Evolutionary conservation across 2,329 filamentous ascomycete species (phyloP).

Genomic region (Pseudocercospora ulei): DNA sequence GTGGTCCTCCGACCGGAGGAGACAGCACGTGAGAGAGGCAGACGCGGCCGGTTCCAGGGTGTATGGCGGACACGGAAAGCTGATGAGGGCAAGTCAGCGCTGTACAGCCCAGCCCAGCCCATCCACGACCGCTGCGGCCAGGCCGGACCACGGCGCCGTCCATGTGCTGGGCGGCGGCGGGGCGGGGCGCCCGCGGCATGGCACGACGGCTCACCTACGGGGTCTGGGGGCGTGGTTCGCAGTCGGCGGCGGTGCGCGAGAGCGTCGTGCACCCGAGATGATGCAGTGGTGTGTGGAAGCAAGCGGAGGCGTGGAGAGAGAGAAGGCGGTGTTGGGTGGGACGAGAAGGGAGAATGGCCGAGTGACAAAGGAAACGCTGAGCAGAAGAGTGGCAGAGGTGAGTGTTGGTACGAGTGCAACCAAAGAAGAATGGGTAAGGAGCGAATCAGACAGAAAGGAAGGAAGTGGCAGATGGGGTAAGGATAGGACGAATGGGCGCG

Average conservation of each 20-base stretch:
- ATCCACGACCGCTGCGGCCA: slow-evolving; percentile 22
- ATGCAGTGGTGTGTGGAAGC: slow-evolving; percentile 1
- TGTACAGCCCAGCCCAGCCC: slow-evolving; percentile 8
- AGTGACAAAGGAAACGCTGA: slow-evolving; percentile 12
- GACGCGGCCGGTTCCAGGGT: slow-evolving; percentile 3
- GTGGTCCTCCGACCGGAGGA: slow-evolving; percentile 13
- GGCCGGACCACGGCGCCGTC: slow-evolving; percentile 10
- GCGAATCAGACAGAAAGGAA: slow-evolving; percentile 9
- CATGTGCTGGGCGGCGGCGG: slow-evolving; percentile 12
- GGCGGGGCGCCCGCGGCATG: neutral
- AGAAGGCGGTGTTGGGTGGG: slow-evolving; percentile 1
- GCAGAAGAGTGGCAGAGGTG: neutral
- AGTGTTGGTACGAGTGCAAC: slow-evolving; percentile 3
- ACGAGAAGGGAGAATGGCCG: slow-evolving; percentile 9
- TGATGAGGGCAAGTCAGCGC: slow-evolving; percentile 9
- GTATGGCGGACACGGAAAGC: slow-evolving; percentile 5
- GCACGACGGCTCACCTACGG: slow-evolving; percentile 14
- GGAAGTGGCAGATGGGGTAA: slow-evolving; percentile 6
- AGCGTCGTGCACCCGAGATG: slow-evolving; percentile 1
- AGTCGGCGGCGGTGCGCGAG: slow-evolving; percentile 6
- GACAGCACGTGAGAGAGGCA: slow-evolving; percentile 9
- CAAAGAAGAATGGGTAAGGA: slow-evolving; percentile 7
- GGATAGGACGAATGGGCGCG: slow-evolving; percentile 2
- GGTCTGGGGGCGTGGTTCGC: neutral
- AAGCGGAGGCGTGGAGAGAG: slow-evolving; percentile 6